phyloP scores from a whole-genome alignment of 2,329 filamentous ascomycete species.

The Claviceps pusilla region DNA sequence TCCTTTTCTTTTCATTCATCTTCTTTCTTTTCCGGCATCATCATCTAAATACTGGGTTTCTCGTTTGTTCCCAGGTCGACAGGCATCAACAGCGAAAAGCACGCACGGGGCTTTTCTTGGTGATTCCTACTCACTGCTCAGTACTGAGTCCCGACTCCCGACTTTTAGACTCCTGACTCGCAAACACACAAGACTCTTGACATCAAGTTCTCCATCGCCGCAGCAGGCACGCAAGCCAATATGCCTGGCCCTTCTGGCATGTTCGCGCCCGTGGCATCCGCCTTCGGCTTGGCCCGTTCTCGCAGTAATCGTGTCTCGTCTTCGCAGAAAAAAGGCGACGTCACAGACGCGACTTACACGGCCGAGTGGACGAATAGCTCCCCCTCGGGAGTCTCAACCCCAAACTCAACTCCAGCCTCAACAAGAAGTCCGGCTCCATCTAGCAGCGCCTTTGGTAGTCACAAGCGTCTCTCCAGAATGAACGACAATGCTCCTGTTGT shows the following conservation, averaged over 20 bases:
- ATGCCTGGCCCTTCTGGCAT: constrained; percentile 18
- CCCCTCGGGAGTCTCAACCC: constrained; percentile 4
- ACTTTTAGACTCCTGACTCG: too few relatives aligned
- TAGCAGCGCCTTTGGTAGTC: constrained; percentile 10
- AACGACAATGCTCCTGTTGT: constrained; percentile 20
- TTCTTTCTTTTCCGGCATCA: too few relatives aligned
- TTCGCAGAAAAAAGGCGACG: constrained; percentile 6
- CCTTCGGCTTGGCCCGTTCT: constrained; percentile 19
- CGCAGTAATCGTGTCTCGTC: constrained; percentile 12
- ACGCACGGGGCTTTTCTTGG: too few relatives aligned
- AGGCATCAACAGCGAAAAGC: too few relatives aligned
- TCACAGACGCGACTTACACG: constrained; percentile 7
- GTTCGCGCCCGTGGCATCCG: constrained; percentile 18
- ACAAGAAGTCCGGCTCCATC: neutral
- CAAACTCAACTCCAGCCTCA: constrained; percentile 5
- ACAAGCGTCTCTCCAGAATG: constrained; percentile 13
- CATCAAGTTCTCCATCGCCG: too few relatives aligned
- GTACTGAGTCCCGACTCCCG: too few relatives aligned
- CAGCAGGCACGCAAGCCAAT: neutral
- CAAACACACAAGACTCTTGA: too few relatives aligned
- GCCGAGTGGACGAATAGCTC: constrained; percentile 2
- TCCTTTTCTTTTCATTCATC: neutral
- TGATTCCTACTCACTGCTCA: too few relatives aligned
- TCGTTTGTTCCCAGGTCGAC: too few relatives aligned
- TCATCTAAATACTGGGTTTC: too few relatives aligned